phyloP scores from a whole-genome alignment of 108 stramenopile genomes.

The Poteriospumella lacustris region DNA sequence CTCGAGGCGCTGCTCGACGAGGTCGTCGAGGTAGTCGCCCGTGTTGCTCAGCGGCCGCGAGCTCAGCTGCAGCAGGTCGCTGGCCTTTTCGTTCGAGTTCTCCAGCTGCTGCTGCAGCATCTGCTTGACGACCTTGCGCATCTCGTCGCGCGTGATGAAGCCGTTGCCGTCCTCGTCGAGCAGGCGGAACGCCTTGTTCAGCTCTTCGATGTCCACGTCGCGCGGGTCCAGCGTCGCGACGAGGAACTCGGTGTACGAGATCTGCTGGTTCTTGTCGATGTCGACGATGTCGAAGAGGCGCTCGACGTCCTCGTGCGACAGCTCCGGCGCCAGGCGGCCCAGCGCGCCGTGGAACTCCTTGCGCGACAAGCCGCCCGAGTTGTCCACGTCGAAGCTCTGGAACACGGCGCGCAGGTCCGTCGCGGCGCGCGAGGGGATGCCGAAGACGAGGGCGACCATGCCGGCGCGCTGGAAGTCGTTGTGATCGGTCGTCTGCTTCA shows the following conservation, averaged over 20 bases:
- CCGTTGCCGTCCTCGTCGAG: conserved; percentile 14
- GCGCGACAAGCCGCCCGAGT: background rate
- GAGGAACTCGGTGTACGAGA: conserved; percentile 26
- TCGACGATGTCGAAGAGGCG: conserved; percentile 2
- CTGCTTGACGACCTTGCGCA: background rate
- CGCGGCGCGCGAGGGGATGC: background rate
- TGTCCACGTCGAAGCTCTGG: conserved; percentile 10
- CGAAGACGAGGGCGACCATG: conserved; percentile 25
- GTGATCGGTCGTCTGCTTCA: background rate
- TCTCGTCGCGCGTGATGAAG: background rate
- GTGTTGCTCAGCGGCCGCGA: background rate
- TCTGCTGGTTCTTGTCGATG: background rate
- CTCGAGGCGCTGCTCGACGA: background rate
- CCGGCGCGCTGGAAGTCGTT: background rate
- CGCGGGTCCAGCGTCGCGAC: conserved; percentile 23
- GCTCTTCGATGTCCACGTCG: conserved; percentile 20
- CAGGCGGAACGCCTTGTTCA: conserved; percentile 14
- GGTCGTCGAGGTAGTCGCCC: background rate
- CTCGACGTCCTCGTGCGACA: background rate
- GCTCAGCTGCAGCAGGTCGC: background rate
- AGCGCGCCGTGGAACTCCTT: conserved; percentile 15
- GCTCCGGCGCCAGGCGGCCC: background rate
- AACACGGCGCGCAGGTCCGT: background rate
- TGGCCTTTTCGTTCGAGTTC: background rate
- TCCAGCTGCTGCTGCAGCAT: background rate